Evolutionary conservation across 1,139 yeast species (phyloP).

Genomic region (Hansenula sp.): DNA sequence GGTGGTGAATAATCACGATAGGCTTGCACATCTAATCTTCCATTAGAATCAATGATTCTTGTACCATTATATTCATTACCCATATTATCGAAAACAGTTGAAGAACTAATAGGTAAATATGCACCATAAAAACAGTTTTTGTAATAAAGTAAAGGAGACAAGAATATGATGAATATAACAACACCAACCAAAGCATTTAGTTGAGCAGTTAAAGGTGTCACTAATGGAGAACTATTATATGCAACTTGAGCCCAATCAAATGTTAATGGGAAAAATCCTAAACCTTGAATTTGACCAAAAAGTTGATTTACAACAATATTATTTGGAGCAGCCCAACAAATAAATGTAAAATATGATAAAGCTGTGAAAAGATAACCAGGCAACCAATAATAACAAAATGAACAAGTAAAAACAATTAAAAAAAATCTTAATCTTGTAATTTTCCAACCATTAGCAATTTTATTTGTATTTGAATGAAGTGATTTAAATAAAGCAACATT

Average conservation of each 20-base stretch:
- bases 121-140: conserved; percentile 45
- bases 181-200: conserved; percentile 46
- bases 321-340: conserved; percentile 52
- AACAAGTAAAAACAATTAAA: conserved; percentile 30
- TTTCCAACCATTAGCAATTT: conserved; percentile 52
- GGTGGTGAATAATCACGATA: conserved; percentile 56
- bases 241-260: conserved; percentile 56
- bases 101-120: conserved; percentile 43
- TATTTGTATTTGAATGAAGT: conserved; percentile 58
- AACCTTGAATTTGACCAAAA: conserved; percentile 55
- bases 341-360: conserved; percentile 45
- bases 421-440: conserved; percentile 46
- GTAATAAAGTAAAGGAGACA: conserved; percentile 42
- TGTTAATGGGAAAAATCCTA: conserved; percentile 58
- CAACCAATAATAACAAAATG: conserved; percentile 48
- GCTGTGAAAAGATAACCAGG: conserved; percentile 50
- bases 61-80: conserved; percentile 40
- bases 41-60: conserved; percentile 38
- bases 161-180: conserved; percentile 34
- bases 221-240: conserved; percentile 60
- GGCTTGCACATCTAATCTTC: conserved; percentile 40
- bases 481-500: conserved; percentile 50
- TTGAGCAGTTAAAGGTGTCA: conserved; percentile 59
- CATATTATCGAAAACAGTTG: conserved; percentile 38
- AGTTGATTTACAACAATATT: conserved; percentile 55